A percentile compares a stretch with the other conserved stretches of the same genome.
Conservation (phyloP, 2,329 filamentous ascomycete species). For the Phyllosticta paracitricarpa region DNA sequence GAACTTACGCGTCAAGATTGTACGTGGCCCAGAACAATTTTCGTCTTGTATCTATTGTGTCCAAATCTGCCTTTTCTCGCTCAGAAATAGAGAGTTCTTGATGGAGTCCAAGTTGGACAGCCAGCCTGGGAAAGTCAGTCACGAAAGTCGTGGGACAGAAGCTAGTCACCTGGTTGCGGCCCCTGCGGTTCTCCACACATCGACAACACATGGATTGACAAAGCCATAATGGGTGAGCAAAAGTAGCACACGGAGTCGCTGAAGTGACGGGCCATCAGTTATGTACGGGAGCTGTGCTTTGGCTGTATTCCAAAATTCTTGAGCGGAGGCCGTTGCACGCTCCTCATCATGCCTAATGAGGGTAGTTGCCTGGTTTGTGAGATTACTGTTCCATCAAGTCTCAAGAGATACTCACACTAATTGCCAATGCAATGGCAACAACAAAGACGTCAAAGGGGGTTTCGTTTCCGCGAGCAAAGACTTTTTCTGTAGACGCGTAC, state of each 20-base stretch:
- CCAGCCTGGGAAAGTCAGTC: background rate
- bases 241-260: conserved; percentile 3
- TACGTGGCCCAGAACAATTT: conserved; percentile 9
- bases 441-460: conserved; percentile 5
- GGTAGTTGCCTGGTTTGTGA: background rate
- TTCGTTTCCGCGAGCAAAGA: background rate
- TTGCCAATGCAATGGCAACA: conserved; percentile 5
- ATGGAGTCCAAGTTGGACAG: conserved; percentile 1
- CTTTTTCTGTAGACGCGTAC: background rate
- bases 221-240: conserved; percentile 7
- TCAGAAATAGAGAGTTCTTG: background rate
- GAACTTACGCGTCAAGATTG: conserved; percentile 2
- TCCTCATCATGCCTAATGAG: conserved; percentile 7
- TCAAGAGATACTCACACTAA: background rate
- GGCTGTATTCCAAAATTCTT: conserved; percentile 9
- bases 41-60: conserved; percentile 1
- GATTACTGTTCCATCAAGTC: background rate
- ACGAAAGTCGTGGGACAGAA: background rate
- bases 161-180: background rate
- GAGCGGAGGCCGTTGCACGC: conserved; percentile 3
- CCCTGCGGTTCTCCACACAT: background rate
- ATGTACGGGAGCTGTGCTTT: conserved; percentile 3
- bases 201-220: conserved; percentile 3
- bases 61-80: background rate
- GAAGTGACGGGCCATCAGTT: background rate